Evolutionary conservation across 2,329 filamentous ascomycete genomes (phyloP).

Genomic region (Botryotinia convoluta): DNA sequence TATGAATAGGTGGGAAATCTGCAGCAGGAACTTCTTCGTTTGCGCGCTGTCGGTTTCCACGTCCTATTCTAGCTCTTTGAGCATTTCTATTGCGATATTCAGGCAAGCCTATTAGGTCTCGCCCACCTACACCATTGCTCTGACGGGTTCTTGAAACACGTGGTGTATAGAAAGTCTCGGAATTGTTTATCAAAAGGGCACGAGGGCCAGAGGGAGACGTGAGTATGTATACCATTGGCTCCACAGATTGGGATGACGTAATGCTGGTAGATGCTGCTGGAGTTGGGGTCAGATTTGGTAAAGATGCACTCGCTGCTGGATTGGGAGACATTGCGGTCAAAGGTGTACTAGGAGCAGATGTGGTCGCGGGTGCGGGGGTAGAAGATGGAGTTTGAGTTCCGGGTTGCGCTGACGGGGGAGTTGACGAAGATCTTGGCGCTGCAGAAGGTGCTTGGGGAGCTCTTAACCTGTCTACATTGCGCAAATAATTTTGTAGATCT

Average conservation of each 20-base stretch:
- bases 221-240: conserved; percentile 57
- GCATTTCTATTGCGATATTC: conserved; percentile 33
- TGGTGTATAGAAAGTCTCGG: conserved; percentile 53
- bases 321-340: neutral
- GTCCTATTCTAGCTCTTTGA: conserved; percentile 24
- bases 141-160: conserved; percentile 32
- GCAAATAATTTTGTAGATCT: conserved; percentile 33
- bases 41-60: conserved; percentile 22
- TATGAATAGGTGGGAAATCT: conserved; percentile 25
- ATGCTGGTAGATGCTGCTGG: conserved; percentile 24
- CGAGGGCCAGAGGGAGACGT: conserved; percentile 59
- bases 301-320: conserved; percentile 15
- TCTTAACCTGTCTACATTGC: conserved; percentile 31
- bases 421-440: conserved; percentile 27
- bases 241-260: conserved; percentile 30
- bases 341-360: conserved; percentile 11
- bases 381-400: conserved; percentile 20
- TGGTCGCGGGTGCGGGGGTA: conserved; percentile 5
- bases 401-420: conserved; percentile 15
- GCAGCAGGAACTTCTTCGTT: conserved; percentile 21
- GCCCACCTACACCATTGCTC: conserved; percentile 2
- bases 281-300: conserved; percentile 1
- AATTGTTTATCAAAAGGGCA: conserved; percentile 54
- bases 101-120: conserved; percentile 24
- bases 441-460: conserved; percentile 23